phyloP scores from a whole-genome alignment of 768 basidiomycete species.

The Pisolithus tinctorius region DNA sequence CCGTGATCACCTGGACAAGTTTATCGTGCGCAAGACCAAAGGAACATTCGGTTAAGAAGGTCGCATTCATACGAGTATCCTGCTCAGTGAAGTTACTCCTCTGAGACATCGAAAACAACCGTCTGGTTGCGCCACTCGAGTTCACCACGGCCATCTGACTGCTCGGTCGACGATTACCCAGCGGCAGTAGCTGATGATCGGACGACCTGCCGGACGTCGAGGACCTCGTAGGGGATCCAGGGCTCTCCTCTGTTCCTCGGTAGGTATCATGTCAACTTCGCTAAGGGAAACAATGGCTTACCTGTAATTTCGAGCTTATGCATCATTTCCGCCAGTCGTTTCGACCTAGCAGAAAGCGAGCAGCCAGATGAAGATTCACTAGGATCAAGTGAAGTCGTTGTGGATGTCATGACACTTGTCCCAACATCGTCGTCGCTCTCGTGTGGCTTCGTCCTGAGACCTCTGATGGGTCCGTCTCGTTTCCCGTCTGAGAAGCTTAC shows the following conservation, averaged over 20 bases:
- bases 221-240: conserved; percentile 52
- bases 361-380: conserved; percentile 21
- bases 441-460: conserved; percentile 36
- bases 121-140: conserved; percentile 26
- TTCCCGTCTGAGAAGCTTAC: conserved; percentile 98
- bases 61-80: conserved; percentile 38
- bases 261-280: conserved; percentile 3
- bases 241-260: conserved; percentile 24
- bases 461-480: conserved; percentile 80
- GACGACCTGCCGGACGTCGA: conserved; percentile 38
- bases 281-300: conserved; percentile 25
- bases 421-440: conserved; percentile 32
- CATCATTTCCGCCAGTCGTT: conserved; percentile 77
- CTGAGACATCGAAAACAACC: conserved; percentile 40
- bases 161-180: conserved; percentile 36
- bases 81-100: conserved; percentile 30
- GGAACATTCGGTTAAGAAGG: conserved; percentile 93
- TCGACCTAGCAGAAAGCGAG: conserved; percentile 62
- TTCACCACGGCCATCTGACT: conserved; percentile 20
- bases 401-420: conserved; percentile 3
- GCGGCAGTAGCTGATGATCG: conserved; percentile 41
- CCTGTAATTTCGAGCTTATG: conserved; percentile 64
- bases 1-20: conserved; percentile 88
- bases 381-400: conserved; percentile 13
- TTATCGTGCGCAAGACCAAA: conserved; percentile 92